Conservation (phyloP, 345 rosid species). For the Hibiscus tridactylites region DNA sequence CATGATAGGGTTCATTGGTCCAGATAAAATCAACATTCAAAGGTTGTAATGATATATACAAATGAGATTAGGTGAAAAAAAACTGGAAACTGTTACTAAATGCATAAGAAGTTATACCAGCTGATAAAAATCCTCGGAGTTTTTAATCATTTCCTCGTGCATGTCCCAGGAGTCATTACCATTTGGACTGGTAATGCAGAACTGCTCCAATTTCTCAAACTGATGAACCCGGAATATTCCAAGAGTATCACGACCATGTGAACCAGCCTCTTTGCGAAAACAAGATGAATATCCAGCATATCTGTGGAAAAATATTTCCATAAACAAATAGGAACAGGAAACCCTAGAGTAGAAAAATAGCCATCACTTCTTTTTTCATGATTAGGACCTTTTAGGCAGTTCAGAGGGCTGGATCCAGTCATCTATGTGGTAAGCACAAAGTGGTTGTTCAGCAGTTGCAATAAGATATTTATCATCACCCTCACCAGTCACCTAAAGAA, state of each 20-base stretch:
- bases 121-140: conserved; percentile 81
- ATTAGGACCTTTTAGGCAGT: conserved; percentile 60
- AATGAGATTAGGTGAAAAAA: background rate
- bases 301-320: conserved; percentile 24
- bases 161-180: conserved; percentile 80
- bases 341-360: background rate
- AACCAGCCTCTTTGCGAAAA: conserved; percentile 97
- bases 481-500: conserved; percentile 80
- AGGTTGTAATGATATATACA: background rate
- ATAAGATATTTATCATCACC: conserved; percentile 92
- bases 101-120: conserved; percentile 28
- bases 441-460: conserved; percentile 95
- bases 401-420: conserved; percentile 90
- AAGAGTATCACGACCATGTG: conserved; percentile 91
- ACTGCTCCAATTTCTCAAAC: conserved; percentile 96
- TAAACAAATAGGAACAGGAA: conserved; percentile 1
- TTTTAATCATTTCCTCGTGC: conserved; percentile 92
- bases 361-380: background rate
- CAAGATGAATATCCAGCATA: conserved; percentile 95
- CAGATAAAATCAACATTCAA: background rate
- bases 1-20: background rate
- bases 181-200: conserved; percentile 82
- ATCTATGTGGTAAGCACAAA: conserved; percentile 81
- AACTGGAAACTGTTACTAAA: background rate
- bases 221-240: conserved; percentile 99